These are phyloP conservation scores for Magnolia changhungtana DNA, from an alignment of 164 flowering plant genomes.

Conservation along the genomic window DNA sequence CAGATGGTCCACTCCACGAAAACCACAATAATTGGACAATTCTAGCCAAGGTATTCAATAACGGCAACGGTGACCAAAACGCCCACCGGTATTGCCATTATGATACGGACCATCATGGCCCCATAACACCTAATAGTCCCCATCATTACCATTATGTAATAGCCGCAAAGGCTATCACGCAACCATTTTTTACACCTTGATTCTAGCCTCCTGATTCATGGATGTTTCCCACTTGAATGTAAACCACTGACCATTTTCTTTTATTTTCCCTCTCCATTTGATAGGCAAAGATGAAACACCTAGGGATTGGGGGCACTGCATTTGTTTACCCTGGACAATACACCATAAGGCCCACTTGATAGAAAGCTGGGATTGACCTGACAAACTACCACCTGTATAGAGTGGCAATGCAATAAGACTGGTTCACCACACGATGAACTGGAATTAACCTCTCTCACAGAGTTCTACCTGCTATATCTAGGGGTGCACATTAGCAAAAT, in stretches of 20 bases:
- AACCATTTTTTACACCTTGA: neutral
- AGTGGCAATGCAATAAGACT: neutral
- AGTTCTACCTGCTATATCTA: too few species aligned
- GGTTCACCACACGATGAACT: neutral
- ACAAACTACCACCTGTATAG: neutral
- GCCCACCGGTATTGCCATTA: too few species aligned
- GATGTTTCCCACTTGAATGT: neutral
- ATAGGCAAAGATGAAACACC: neutral
- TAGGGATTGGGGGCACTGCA: neutral
- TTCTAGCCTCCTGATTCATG: neutral
- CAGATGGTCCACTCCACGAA: too few species aligned
- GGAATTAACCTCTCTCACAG: neutral
- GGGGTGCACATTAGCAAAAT: neutral
- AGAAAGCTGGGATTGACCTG: neutral
- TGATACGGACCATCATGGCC: too few species aligned
- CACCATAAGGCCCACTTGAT: neutral
- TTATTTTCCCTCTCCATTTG: neutral
- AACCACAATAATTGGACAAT: too few species aligned
- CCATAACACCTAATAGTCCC: too few species aligned
- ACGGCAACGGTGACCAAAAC: too few species aligned
- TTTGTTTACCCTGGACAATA: neutral
- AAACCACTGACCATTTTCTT: neutral
- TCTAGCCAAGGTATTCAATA: neutral
- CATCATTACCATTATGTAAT: neutral
- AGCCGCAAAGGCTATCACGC: neutral